phyloP scores from a whole-genome alignment of 352 stramenopile species.

The Saprolegnia parasitica region DNA sequence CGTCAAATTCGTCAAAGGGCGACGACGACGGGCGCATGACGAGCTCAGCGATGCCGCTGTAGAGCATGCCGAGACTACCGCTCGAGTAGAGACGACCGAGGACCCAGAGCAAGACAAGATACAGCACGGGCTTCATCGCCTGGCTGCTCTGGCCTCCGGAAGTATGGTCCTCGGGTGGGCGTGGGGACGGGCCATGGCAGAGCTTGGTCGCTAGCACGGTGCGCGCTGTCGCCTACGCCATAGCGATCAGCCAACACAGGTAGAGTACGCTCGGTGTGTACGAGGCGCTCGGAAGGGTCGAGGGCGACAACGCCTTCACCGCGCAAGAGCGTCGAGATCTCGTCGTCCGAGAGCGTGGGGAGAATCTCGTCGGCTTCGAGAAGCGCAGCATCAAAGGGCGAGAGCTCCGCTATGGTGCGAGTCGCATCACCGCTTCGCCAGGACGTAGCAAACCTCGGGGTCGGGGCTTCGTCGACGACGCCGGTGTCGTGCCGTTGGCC shows the following conservation, averaged over 20 bases:
- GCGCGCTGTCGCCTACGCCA: slow-evolving; percentile 43
- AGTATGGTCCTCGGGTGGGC: slow-evolving; percentile 45
- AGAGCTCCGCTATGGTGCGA: neutral
- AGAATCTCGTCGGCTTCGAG: slow-evolving; percentile 38
- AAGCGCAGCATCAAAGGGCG: slow-evolving; percentile 1
- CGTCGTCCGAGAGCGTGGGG: slow-evolving; percentile 63
- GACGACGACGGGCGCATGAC: neutral
- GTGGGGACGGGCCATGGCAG: slow-evolving; percentile 29
- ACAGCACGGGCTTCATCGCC: slow-evolving; percentile 5
- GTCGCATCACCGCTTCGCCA: neutral
- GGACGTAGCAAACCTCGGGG: neutral
- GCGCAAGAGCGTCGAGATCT: slow-evolving; percentile 59
- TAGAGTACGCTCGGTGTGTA: too few species aligned
- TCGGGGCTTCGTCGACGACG: neutral
- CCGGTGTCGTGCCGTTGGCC: slow-evolving; percentile 34
- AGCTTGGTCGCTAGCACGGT: slow-evolving; percentile 64
- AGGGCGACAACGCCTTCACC: slow-evolving; percentile 68
- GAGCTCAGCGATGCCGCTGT: neutral
- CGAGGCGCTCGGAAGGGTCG: slow-evolving; percentile 30
- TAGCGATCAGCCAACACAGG: too few species aligned
- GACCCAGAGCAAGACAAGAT: slow-evolving; percentile 58
- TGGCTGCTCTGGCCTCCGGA: slow-evolving; percentile 43
- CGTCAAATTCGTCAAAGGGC: slow-evolving; percentile 29
- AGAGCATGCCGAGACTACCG: slow-evolving; percentile 43
- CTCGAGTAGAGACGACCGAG: slow-evolving; percentile 64